Evolutionary conservation across 257 asterid species (phyloP).

Genomic region (Cinchona pubescens): DNA sequence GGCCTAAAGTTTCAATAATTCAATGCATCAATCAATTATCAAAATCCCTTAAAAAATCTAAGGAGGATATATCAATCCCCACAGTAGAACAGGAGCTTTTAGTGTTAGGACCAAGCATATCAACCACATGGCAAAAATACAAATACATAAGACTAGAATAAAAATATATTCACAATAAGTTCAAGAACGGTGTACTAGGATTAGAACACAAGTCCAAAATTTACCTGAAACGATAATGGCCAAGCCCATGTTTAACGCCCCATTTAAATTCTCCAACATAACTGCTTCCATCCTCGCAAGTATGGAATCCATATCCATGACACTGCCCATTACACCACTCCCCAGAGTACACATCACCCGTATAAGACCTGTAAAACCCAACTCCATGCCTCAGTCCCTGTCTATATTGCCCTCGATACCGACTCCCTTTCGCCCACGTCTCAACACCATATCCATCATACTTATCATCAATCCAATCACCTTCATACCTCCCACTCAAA

Average conservation of each 20-base stretch:
- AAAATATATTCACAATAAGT: neutral
- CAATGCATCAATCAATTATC: neutral
- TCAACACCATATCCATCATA: conserved; percentile 48
- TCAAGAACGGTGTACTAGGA: neutral
- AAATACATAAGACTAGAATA: neutral
- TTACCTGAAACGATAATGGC: conserved; percentile 45
- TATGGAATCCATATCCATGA: conserved; percentile 41
- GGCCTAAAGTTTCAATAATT: neutral
- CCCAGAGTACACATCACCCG: conserved; percentile 42
- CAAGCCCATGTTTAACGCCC: conserved; percentile 55
- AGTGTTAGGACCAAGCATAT: neutral
- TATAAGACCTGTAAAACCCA: conserved; percentile 40
- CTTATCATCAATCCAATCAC: conserved; percentile 47
- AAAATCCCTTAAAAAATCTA: neutral
- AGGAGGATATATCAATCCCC: neutral
- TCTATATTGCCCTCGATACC: conserved; percentile 45
- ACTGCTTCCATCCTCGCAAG: conserved; percentile 46
- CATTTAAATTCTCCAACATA: conserved; percentile 44
- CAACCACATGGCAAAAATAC: neutral
- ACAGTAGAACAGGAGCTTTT: neutral
- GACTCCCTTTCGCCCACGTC: conserved; percentile 46
- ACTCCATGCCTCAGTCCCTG: conserved; percentile 50
- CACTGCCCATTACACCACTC: conserved; percentile 53
- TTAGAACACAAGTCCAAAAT: conserved; percentile 4
- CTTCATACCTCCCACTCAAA: conserved; percentile 49